Conservation (phyloP, 225 moss, liverwort and hornwort species). For the Bryoerythrophyllum caledonicum region DNA sequence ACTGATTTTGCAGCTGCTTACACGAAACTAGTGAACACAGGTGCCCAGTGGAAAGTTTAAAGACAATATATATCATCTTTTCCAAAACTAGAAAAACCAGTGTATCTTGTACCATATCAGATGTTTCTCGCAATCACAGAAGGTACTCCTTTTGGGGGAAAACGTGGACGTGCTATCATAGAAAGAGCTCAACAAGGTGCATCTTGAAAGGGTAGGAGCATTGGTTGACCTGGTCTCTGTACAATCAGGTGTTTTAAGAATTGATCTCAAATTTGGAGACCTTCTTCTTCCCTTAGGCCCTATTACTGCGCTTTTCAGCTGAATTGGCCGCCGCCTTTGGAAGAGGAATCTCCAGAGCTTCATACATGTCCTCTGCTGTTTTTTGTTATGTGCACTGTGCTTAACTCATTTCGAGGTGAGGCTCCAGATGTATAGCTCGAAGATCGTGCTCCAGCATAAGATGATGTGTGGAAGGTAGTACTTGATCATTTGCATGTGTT, state of each 20-base stretch:
- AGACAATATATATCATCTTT: too few species aligned
- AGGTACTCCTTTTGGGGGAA: not conserved
- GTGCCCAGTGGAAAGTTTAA: conserved; percentile 54
- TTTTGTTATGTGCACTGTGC: too few species aligned
- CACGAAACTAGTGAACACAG: conserved; percentile 69
- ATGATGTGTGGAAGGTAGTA: too few species aligned
- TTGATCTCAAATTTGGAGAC: not conserved
- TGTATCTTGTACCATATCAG: not conserved
- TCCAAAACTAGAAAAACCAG: not conserved
- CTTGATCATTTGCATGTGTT: too few species aligned
- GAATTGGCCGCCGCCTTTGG: conserved; percentile 5
- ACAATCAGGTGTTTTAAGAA: not conserved
- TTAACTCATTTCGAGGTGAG: too few species aligned
- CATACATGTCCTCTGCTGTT: too few species aligned
- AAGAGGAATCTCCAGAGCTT: not conserved
- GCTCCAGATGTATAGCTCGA: too few species aligned
- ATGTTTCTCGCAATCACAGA: not conserved
- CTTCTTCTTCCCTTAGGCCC: not conserved
- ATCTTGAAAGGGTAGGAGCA: not conserved
- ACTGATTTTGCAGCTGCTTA: conserved; percentile 69
- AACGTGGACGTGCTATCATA: not conserved
- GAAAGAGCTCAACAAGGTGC: conserved; percentile 27
- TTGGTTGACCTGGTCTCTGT: conserved; percentile 17
- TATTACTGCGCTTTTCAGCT: not conserved
- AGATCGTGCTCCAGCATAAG: too few species aligned